Percentiles rank a stretch among this genome's conserved stretches.
Conservation (phyloP, 163 green algal species). For the Prototheca cutis region DNA sequence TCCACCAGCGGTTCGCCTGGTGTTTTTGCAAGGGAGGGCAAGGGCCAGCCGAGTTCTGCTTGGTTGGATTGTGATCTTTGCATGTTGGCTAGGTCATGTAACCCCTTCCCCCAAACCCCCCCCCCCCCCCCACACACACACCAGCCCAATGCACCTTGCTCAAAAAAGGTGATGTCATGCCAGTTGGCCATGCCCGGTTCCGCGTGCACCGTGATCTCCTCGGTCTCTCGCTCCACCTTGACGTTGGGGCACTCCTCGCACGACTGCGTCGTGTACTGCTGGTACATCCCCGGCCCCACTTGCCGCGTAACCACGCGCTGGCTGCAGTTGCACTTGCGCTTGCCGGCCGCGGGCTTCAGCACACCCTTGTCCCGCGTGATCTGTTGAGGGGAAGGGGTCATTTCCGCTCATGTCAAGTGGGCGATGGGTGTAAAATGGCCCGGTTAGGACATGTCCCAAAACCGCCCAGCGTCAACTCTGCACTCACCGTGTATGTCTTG, state of each 20-base stretch:
- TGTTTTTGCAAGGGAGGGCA: no score
- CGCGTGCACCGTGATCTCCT: slow-evolving; percentile 72
- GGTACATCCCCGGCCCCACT: slow-evolving; percentile 92
- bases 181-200: slow-evolving; percentile 82
- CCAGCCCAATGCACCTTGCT: slow-evolving; percentile 47
- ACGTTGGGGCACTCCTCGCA: slow-evolving; percentile 92
- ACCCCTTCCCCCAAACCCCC: background rate
- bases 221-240: slow-evolving; percentile 66
- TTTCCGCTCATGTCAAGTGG: no score
- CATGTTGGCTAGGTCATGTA: background rate
- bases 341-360: slow-evolving; percentile 74
- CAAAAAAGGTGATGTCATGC: slow-evolving; percentile 91
- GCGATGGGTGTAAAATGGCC: no score
- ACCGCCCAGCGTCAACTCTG: no score
- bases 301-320: slow-evolving; percentile 89
- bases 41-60: no score
- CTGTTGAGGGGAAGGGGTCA: no score
- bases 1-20: slow-evolving; percentile 83
- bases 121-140: background rate
- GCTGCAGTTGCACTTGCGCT: slow-evolving; percentile 93
- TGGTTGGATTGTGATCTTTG: no score
- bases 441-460: no score
- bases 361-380: slow-evolving; percentile 85
- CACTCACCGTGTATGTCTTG: slow-evolving; percentile 58
- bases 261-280: slow-evolving; percentile 82